Conservation (phyloP, 768 basidiomycete species). For the Rhodotorula graminis region DNA sequence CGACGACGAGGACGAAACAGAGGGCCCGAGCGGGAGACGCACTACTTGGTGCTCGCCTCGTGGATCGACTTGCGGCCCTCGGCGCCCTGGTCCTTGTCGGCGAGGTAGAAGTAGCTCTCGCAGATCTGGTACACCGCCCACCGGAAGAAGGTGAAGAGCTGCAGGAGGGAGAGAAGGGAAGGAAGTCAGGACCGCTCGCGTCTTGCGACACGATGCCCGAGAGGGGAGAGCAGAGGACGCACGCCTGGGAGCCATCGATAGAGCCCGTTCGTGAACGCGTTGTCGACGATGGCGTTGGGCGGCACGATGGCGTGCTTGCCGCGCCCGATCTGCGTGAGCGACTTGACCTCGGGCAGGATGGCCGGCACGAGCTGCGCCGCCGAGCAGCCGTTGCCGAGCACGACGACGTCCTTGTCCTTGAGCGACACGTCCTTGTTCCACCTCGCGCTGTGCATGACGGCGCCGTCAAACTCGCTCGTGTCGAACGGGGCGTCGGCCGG, state of each 20-base stretch:
- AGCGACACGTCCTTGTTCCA: constrained; percentile 40
- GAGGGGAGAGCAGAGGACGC: neutral
- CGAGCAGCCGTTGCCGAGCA: constrained; percentile 41
- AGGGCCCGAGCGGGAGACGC: neutral
- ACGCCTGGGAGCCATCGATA: neutral
- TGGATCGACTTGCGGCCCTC: constrained; percentile 1
- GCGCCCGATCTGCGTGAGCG: constrained; percentile 39
- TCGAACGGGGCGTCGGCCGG: constrained; percentile 32
- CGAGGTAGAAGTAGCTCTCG: constrained; percentile 15
- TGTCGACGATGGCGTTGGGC: neutral
- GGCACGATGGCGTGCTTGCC: constrained; percentile 37
- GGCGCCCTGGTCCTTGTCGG: constrained; percentile 13
- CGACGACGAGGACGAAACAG: neutral
- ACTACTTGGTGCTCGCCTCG: constrained; percentile 18
- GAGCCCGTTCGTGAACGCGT: neutral
- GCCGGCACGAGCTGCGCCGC: neutral
- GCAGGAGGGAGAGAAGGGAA: neutral
- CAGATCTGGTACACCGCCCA: constrained; percentile 12
- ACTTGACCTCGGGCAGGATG: constrained; percentile 2
- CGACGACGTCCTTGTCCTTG: constrained; percentile 40
- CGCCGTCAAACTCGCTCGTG: constrained; percentile 33
- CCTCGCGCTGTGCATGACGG: constrained; percentile 39
- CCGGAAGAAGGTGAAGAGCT: constrained; percentile 14
- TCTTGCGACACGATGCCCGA: neutral
- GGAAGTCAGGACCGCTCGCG: no score